A percentile compares a stretch with the other conserved stretches of the same genome.
Evolutionary conservation across 768 basidiomycete species (phyloP).

Genomic region (Pulveroboletus ravenelii): DNA sequence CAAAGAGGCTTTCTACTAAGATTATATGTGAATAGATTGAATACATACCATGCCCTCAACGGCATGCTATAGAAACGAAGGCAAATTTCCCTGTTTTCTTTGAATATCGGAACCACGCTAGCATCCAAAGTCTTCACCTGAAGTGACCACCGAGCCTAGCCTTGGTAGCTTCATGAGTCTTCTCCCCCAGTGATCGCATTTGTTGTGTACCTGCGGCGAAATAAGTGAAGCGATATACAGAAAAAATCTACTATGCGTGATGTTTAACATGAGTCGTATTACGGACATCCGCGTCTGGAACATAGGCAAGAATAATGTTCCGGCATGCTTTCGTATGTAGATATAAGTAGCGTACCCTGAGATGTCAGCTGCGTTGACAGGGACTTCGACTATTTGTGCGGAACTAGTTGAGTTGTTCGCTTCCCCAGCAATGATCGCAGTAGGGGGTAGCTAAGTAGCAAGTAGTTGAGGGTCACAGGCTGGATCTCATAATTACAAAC

Average conservation of each 20-base stretch:
- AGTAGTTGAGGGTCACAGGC: slow-evolving; percentile 53
- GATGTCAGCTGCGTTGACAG: slow-evolving; percentile 41
- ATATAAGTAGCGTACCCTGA: slow-evolving; percentile 57
- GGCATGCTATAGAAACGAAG: slow-evolving; percentile 13
- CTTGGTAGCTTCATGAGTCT: slow-evolving; percentile 53
- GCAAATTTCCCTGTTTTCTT: slow-evolving; percentile 44
- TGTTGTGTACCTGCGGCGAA: slow-evolving; percentile 31
- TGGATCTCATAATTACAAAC: slow-evolving; percentile 46
- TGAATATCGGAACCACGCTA: slow-evolving; percentile 39
- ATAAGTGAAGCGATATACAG: background rate
- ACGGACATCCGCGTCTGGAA: slow-evolving; percentile 34
- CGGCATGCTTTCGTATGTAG: slow-evolving; percentile 41
- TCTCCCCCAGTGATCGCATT: slow-evolving; percentile 50
- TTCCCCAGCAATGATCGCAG: slow-evolving; percentile 53
- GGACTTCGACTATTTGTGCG: slow-evolving; percentile 44
- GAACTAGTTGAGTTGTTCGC: slow-evolving; percentile 46
- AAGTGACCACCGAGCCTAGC: slow-evolving; percentile 37
- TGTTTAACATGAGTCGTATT: slow-evolving; percentile 35
- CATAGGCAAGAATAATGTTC: slow-evolving; percentile 51
- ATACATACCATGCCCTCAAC: background rate
- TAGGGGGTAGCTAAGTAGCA: slow-evolving; percentile 39
- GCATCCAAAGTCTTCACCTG: slow-evolving; percentile 29
- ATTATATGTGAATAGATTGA: background rate
- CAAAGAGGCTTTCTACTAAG: too few relatives aligned
- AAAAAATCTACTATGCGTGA: too few relatives aligned